phyloP scores from a whole-genome alignment of 768 basidiomycete species.

The Gymnopilus dilepis region DNA sequence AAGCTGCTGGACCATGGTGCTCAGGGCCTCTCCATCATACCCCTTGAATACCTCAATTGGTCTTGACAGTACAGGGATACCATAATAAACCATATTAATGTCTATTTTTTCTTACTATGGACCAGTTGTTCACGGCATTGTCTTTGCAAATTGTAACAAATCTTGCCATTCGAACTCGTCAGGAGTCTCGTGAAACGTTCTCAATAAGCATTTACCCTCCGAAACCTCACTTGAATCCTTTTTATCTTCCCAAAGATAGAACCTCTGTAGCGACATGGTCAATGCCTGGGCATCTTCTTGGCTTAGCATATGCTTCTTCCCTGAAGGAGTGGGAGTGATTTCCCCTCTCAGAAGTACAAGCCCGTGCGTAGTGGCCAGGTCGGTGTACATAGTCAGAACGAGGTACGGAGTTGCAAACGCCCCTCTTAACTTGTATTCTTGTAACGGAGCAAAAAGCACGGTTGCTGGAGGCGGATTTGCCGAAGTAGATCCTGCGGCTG shows the following conservation, averaged over 20 bases:
- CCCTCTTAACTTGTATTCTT: constrained; percentile 87
- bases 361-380: constrained; percentile 79
- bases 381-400: constrained; percentile 90
- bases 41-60: not conserved
- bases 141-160: constrained; percentile 60
- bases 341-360: constrained; percentile 90
- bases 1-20: constrained; percentile 47
- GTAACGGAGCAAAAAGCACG: constrained; percentile 89
- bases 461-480: constrained; percentile 67
- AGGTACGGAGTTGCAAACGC: constrained; percentile 92
- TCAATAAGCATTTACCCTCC: constrained; percentile 58
- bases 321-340: constrained; percentile 71
- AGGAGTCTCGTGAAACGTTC: constrained; percentile 79
- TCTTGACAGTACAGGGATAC: not conserved
- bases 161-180: constrained; percentile 84
- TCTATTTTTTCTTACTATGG: not conserved
- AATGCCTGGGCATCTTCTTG: constrained; percentile 88
- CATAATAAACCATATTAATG: not conserved
- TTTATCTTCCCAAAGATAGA: constrained; percentile 71
- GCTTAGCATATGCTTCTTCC: constrained; percentile 61
- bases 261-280: constrained; percentile 80
- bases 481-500: constrained; percentile 29
- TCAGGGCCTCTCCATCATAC: constrained; percentile 26
- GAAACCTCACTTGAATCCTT: constrained; percentile 20
- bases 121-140: constrained; percentile 23